Percentiles rank a stretch among this genome's conserved stretches.
phyloP scores from a whole-genome alignment of 164 flowering plant genomes.

The Chimonanthus salicifolius region DNA sequence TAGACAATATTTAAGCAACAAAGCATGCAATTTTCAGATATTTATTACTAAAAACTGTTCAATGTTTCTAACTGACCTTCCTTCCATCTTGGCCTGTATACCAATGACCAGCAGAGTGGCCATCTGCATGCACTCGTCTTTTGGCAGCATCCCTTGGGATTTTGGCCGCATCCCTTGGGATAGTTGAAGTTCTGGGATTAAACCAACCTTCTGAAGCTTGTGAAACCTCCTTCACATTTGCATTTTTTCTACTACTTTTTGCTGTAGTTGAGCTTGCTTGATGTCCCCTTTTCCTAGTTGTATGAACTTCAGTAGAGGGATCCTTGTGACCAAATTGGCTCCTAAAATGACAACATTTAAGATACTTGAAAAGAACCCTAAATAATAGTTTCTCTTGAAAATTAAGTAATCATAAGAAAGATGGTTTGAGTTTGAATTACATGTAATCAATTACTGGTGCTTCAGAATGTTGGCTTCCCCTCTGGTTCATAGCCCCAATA shows the following conservation, averaged over 20 bases:
- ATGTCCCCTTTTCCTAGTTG: constrained; percentile 13
- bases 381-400: background rate
- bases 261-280: constrained; percentile 24
- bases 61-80: constrained; percentile 37
- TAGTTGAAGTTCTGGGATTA: constrained; percentile 37
- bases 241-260: constrained; percentile 27
- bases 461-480: constrained; percentile 22
- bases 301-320: constrained; percentile 18
- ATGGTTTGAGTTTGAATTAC: constrained; percentile 2
- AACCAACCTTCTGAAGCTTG: constrained; percentile 51
- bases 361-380: background rate
- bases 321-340: constrained; percentile 55
- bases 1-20: background rate
- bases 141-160: constrained; percentile 61
- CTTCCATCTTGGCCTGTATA: constrained; percentile 55
- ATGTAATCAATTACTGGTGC: constrained; percentile 60
- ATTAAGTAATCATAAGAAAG: background rate
- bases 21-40: background rate
- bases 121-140: constrained; percentile 56
- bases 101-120: constrained; percentile 63
- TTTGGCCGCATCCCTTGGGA: constrained; percentile 63
- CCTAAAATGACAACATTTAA: constrained; percentile 34
- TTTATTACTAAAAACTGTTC: background rate
- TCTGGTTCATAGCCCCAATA: constrained; percentile 28
- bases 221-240: constrained; percentile 25